Conservation (phyloP, 345 rosid species). For the Noccaea caerulescens region DNA sequence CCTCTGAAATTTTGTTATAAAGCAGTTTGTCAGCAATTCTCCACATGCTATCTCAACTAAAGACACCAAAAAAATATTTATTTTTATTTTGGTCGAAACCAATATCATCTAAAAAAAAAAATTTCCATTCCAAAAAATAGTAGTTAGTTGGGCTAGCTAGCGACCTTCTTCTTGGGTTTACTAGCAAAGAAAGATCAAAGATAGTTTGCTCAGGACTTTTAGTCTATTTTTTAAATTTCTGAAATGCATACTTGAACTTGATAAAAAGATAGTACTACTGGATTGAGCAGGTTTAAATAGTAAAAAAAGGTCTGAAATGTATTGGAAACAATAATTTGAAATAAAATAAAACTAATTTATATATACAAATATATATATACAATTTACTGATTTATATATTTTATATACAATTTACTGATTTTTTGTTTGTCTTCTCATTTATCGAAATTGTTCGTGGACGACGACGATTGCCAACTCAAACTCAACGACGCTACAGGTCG, state of each 20-base stretch:
- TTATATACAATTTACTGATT: not conserved
- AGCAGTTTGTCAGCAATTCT: slow-evolving; percentile 45
- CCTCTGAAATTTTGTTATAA: slow-evolving; percentile 32
- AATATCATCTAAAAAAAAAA: not conserved
- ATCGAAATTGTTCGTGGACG: not conserved
- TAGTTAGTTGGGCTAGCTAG: slow-evolving; percentile 13
- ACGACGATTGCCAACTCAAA: not conserved
- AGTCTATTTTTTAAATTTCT: not conserved
- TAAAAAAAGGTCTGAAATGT: not conserved
- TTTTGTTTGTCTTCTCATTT: not conserved
- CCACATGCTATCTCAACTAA: slow-evolving; percentile 37
- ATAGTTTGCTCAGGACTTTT: slow-evolving; percentile 6
- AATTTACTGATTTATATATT: too few species aligned
- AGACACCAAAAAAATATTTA: slow-evolving; percentile 27
- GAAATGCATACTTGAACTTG: not conserved
- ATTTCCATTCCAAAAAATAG: not conserved
- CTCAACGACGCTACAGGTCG: not conserved
- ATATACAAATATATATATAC: too few species aligned
- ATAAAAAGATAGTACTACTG: not conserved
- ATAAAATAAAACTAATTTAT: not conserved
- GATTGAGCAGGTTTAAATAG: not conserved
- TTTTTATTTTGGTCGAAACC: not conserved
- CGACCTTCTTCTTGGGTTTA: slow-evolving; percentile 28
- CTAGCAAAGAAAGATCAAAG: not conserved
- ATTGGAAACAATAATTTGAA: not conserved